Evolutionary conservation across 1,284 basidiomycete genomes (phyloP).

Genomic region (Naganishia sp.): DNA sequence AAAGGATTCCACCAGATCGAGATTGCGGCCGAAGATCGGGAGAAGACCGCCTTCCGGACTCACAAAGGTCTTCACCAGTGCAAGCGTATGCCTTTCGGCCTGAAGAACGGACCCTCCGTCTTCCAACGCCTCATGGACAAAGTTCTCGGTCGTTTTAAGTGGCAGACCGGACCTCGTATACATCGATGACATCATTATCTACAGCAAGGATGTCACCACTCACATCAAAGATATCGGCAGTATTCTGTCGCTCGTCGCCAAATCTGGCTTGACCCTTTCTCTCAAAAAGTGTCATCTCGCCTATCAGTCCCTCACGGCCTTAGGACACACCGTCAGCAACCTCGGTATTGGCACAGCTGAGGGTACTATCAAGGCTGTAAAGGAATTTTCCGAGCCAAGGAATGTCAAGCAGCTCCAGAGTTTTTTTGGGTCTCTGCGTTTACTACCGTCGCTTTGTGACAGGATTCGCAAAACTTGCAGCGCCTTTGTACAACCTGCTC

Average conservation of each 20-base stretch:
- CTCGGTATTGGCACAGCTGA: slow-evolving; percentile 31
- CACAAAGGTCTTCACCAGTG: slow-evolving; percentile 56
- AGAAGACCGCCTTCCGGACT: slow-evolving; percentile 54
- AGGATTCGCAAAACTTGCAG: slow-evolving; percentile 26
- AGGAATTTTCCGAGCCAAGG: slow-evolving; percentile 17
- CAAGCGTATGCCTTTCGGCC: slow-evolving; percentile 55
- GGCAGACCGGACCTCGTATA: slow-evolving; percentile 46
- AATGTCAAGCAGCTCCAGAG: slow-evolving; percentile 26
- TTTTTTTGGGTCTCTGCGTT: slow-evolving; percentile 24
- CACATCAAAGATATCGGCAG: slow-evolving; percentile 30
- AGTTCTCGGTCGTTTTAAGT: slow-evolving; percentile 48
- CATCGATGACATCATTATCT: slow-evolving; percentile 34
- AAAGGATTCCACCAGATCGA: slow-evolving; percentile 55
- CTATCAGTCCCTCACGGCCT: slow-evolving; percentile 19
- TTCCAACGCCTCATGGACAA: slow-evolving; percentile 48
- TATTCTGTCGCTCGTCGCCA: slow-evolving; percentile 14
- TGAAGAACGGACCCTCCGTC: slow-evolving; percentile 53
- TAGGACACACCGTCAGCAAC: slow-evolving; percentile 30
- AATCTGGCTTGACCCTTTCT: slow-evolving; percentile 28
- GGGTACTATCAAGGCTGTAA: slow-evolving; percentile 21
- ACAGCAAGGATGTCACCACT: slow-evolving; percentile 41
- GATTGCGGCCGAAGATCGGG: slow-evolving; percentile 42
- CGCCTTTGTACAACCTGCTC: background rate
- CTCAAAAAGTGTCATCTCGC: slow-evolving; percentile 30
- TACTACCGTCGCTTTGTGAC: slow-evolving; percentile 25